A percentile compares a stretch with the other conserved stretches of the same genome.
Evolutionary conservation across 805 yeast species (phyloP).

Genomic region (Pichia heedii): DNA sequence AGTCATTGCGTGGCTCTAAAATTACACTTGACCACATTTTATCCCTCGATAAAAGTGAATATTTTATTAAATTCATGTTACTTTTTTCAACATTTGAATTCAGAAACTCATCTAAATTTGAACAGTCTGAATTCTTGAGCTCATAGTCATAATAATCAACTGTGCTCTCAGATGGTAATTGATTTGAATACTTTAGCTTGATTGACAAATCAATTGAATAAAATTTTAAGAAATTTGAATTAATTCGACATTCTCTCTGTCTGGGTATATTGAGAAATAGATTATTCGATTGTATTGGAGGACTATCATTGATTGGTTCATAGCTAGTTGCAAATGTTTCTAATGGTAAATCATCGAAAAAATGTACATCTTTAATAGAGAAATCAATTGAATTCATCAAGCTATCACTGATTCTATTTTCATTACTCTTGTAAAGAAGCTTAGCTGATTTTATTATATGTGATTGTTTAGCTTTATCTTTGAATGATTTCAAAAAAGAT

Average conservation of each 20-base stretch:
- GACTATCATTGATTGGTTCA: background rate
- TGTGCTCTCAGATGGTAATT: conserved; percentile 26
- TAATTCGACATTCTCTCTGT: conserved; percentile 41
- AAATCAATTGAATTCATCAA: background rate
- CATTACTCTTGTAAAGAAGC: background rate
- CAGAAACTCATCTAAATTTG: conserved; percentile 20
- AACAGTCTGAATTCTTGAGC: conserved; percentile 18
- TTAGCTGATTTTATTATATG: background rate
- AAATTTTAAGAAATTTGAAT: conserved; percentile 38
- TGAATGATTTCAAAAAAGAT: background rate
- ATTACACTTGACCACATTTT: conserved; percentile 47
- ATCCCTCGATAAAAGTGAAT: conserved; percentile 37
- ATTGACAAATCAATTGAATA: conserved; percentile 43
- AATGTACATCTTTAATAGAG: conserved; percentile 1
- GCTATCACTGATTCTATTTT: background rate
- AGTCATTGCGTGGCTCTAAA: conserved; percentile 42
- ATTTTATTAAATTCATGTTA: conserved; percentile 13
- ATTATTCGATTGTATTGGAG: background rate
- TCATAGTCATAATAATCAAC: conserved; percentile 25
- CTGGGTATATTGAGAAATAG: background rate
- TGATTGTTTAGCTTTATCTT: background rate
- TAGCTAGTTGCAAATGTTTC: conserved; percentile 2
- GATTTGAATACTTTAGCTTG: conserved; percentile 22
- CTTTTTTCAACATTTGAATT: conserved; percentile 5
- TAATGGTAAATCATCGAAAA: conserved; percentile 3